Percentiles rank a stretch among this genome's conserved stretches.
phyloP scores from a whole-genome alignment of 2,329 filamentous ascomycete genomes.

The Fusarium redolens region DNA sequence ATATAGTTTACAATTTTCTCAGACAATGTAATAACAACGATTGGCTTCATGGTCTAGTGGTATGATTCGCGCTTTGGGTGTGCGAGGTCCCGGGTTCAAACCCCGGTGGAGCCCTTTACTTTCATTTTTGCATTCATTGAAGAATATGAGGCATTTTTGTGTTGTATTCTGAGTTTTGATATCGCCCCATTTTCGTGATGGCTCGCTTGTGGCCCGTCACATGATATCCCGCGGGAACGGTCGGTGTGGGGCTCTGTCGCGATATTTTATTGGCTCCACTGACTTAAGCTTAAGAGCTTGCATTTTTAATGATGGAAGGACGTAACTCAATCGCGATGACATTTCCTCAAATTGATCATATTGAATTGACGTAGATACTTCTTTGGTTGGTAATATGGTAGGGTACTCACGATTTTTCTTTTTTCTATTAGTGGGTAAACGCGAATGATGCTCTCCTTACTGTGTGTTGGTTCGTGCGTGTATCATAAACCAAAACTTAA shows the following conservation, averaged over 20 bases:
- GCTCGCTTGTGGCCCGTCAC: fast-evolving
- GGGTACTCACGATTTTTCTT: fast-evolving
- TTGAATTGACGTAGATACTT: fast-evolving
- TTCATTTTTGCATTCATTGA: no score
- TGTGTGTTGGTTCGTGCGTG: background rate
- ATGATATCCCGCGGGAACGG: background rate
- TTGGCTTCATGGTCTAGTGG: constrained; percentile 20
- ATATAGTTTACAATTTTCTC: no score
- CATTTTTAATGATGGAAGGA: background rate
- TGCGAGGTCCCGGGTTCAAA: constrained; percentile 58
- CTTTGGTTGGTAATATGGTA: fast-evolving
- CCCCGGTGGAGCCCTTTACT: constrained; percentile 46
- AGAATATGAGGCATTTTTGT: background rate
- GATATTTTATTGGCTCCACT: fast-evolving
- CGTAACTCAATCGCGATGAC: background rate
- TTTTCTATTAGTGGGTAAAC: fast-evolving
- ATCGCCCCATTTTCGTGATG: background rate
- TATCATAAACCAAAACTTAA: background rate
- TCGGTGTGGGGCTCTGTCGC: fast-evolving
- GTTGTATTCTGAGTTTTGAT: background rate
- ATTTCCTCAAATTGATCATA: background rate
- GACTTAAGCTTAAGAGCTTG: background rate
- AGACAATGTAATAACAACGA: no score
- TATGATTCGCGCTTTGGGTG: constrained; percentile 43
- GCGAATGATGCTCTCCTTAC: fast-evolving